Percentiles rank a stretch among this genome's conserved stretches.
Conservation (phyloP, 2,329 filamentous ascomycete species). For the Erysiphe pulchra region DNA sequence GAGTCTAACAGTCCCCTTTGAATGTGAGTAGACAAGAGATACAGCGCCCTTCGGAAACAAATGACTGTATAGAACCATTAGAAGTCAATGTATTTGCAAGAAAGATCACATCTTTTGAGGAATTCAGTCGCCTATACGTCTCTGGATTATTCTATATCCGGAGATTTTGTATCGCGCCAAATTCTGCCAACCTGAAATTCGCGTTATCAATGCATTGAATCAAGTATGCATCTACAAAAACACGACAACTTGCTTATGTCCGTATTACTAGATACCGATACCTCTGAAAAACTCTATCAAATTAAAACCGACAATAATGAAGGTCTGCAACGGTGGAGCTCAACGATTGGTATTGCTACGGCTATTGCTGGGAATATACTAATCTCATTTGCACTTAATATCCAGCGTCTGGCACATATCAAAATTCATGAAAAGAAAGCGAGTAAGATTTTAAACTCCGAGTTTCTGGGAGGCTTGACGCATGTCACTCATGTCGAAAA, state of each 20-base stretch:
- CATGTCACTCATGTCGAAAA: constrained; percentile 10
- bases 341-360: constrained; percentile 79
- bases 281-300: not conserved
- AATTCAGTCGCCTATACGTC: too few relatives aligned
- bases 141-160: too few relatives aligned
- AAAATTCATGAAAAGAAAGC: constrained; percentile 47
- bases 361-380: constrained; percentile 82
- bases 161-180: too few relatives aligned
- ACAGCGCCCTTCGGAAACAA: too few relatives aligned
- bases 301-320: constrained; percentile 15
- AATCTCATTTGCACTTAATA: constrained; percentile 87
- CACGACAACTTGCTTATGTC: not conserved
- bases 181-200: too few relatives aligned
- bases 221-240: not conserved
- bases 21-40: too few relatives aligned
- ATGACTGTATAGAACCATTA: too few relatives aligned
- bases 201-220: too few relatives aligned
- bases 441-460: constrained; percentile 27
- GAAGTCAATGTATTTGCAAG: too few relatives aligned
- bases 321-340: constrained; percentile 52
- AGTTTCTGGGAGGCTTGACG: constrained; percentile 20
- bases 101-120: too few relatives aligned
- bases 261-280: not conserved
- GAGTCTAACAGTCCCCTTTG: too few relatives aligned
- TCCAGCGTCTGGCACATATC: constrained; percentile 86